Base-by-base conservation (phyloP, 2,329 filamentous ascomycete genomes). In the Colletotrichum siamense region DNA sequence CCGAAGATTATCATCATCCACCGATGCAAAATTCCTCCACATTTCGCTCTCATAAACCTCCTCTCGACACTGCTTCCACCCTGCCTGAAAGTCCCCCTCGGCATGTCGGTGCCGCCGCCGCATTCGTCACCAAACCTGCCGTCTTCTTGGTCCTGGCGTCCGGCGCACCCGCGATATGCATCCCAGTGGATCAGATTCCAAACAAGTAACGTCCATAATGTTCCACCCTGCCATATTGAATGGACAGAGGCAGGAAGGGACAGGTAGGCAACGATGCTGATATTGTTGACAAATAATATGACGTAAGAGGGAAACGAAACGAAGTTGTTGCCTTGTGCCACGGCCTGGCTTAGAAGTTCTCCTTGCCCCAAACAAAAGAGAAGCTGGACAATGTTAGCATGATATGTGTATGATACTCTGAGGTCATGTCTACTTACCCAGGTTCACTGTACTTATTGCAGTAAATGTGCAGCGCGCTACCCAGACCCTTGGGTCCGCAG, bases 401-500 rank as follows among this genome's bases (percentile, higher is more conserved):
- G 12, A 69, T 67, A 18, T 18, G 79, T 18, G 79, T 32, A 36
- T 3, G 6, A 22, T 13, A 22, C 26, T 12, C 36, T 49, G 8
- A 36, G 16, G 65, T 15, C 1, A n/a, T 8, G 8, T 15, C n/a
- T 69, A 88, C 92, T 88, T 89, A 95, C 88, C 92, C 94, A 82
- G 94, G 94, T 82, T 96, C 94, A 75, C 93, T 95, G 87, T 96
- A 96, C 89, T 95, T 95, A 84, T 96, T 97, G 85, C 95, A 97
- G 86, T 95, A 96, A 77, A 95, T 90, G 82, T 97, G 95, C 82
- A 97, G 85, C 76, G 92, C 88, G 82, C 93, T 95, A 67, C 95
- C 95, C 79, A 96, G 85, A 1, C 91, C 92, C 87, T 96, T 96
- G 39, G 95, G 95, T 0, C 95, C 95, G 82, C 95, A 97, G 88